Evolutionary conservation across 2,329 filamentous ascomycete genomes (phyloP).

Genomic region (Aspergillus niger): DNA sequence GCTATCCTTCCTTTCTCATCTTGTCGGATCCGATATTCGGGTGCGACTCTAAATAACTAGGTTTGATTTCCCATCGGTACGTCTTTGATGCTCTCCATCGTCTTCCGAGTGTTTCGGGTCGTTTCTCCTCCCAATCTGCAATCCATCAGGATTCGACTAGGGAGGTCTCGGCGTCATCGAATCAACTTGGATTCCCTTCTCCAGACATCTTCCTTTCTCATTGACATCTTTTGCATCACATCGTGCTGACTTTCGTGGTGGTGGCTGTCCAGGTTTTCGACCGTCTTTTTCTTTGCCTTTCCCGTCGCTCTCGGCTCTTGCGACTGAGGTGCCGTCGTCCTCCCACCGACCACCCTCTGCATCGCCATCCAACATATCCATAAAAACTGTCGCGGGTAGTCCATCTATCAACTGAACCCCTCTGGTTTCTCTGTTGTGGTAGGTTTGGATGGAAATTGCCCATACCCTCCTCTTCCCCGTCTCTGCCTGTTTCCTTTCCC

Average conservation of each 20-base stretch:
- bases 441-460: slow-evolving; percentile 41
- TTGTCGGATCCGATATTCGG: slow-evolving; percentile 22
- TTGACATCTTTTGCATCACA: slow-evolving; percentile 16
- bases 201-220: slow-evolving; percentile 21
- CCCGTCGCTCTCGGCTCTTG: slow-evolving; percentile 39
- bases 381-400: slow-evolving; percentile 36
- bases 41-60: slow-evolving; percentile 35
- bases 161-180: slow-evolving; percentile 19
- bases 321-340: slow-evolving; percentile 32
- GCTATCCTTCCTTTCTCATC: slow-evolving; percentile 22
- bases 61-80: slow-evolving; percentile 34
- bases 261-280: slow-evolving; percentile 30
- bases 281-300: slow-evolving; percentile 29
- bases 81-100: slow-evolving; percentile 36
- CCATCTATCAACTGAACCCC: slow-evolving; percentile 30
- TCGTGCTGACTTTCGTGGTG: slow-evolving; percentile 30
- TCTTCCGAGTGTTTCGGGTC: slow-evolving; percentile 37
- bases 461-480: slow-evolving; percentile 27
- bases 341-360: slow-evolving; percentile 31
- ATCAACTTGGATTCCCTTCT: slow-evolving; percentile 18
- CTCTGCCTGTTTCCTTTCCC: slow-evolving; percentile 28
- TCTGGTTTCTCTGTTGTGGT: slow-evolving; percentile 37
- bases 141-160: slow-evolving; percentile 34
- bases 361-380: slow-evolving; percentile 31
- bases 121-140: slow-evolving; percentile 31